Evolutionary conservation across 352 stramenopile genomes (phyloP).

Genomic region (Thalassiosira livingstoniorum): DNA sequence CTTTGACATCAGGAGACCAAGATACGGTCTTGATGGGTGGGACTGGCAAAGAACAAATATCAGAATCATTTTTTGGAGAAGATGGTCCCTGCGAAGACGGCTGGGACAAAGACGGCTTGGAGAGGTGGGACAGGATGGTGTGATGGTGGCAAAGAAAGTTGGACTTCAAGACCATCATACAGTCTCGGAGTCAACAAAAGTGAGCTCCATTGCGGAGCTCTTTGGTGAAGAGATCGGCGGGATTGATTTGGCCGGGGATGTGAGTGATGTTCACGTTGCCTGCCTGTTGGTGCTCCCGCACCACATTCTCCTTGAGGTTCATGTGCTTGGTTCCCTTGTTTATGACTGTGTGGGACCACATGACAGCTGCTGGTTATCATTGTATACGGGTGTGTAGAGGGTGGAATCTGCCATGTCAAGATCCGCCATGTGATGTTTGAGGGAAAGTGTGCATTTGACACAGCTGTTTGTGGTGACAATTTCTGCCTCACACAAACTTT

Average conservation of each 20-base stretch:
- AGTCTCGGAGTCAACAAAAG: conserved; percentile 39
- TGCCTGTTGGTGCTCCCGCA: conserved; percentile 12
- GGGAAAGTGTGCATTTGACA: conserved; percentile 6
- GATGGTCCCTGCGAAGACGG: too few relatives aligned
- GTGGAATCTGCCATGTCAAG: background rate
- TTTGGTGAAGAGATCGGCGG: conserved; percentile 49
- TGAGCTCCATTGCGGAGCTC: conserved; percentile 43
- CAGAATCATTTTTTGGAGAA: too few relatives aligned
- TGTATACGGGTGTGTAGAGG: conserved; percentile 23
- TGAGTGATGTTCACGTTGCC: conserved; percentile 5
- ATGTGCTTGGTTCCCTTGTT: conserved; percentile 35
- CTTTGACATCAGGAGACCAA: too few relatives aligned
- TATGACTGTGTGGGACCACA: conserved; percentile 23
- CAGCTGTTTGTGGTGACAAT: conserved; percentile 14
- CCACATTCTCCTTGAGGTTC: conserved; percentile 34
- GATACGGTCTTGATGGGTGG: too few relatives aligned
- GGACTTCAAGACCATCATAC: too few relatives aligned
- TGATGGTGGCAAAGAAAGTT: too few relatives aligned
- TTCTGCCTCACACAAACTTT: conserved; percentile 34
- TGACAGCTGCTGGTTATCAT: conserved; percentile 41
- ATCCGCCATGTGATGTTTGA: background rate
- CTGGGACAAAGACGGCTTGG: too few relatives aligned
- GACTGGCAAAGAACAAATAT: too few relatives aligned
- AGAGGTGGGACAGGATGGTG: too few relatives aligned
- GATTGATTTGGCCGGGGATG: conserved; percentile 40